These are phyloP conservation scores for Gossypium thurberi DNA, from an alignment of 345 rosid genomes.

Conservation along the genomic window DNA sequence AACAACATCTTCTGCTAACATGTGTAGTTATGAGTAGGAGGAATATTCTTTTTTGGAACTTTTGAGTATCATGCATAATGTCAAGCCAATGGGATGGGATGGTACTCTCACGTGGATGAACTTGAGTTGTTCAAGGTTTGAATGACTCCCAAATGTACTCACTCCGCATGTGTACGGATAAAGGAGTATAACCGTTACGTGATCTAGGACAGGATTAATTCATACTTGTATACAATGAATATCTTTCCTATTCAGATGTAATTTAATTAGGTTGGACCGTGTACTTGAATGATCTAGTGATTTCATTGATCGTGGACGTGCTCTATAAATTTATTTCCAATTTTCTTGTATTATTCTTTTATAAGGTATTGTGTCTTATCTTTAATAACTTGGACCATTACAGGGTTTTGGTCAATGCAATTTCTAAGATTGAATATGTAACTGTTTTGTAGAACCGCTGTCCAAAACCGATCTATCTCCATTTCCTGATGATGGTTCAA, in stretches of 20 bases:
- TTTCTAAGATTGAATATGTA: constrained; percentile 3
- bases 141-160: background rate
- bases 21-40: background rate
- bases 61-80: background rate
- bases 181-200: background rate
- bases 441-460: constrained; percentile 63
- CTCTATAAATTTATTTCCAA: background rate
- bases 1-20: background rate
- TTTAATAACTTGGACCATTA: constrained; percentile 4
- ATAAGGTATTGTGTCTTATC: background rate
- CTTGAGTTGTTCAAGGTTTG: background rate
- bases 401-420: background rate
- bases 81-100: background rate
- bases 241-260: background rate
- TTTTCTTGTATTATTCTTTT: background rate
- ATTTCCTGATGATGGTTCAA: constrained; percentile 38
- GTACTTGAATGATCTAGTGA: background rate
- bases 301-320: background rate
- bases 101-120: background rate
- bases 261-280: background rate
- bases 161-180: background rate
- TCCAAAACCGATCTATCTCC: constrained; percentile 39
- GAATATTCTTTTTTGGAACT: constrained; percentile 8
- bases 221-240: background rate
- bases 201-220: background rate